These are phyloP conservation scores for Penicillium sp. DNA, from an alignment of 2,329 filamentous ascomycete species.

Conservation along the genomic window DNA sequence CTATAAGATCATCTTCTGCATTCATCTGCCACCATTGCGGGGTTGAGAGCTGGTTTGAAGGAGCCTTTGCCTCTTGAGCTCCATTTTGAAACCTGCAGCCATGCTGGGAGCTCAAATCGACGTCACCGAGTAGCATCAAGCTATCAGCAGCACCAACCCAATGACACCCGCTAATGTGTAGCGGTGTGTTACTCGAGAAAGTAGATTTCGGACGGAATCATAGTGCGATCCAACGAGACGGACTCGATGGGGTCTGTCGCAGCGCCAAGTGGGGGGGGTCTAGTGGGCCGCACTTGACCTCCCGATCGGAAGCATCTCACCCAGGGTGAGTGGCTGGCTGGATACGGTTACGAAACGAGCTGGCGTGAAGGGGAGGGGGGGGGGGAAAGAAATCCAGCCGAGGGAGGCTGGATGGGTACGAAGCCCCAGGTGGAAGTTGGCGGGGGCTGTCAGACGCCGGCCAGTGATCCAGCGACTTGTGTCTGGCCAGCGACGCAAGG, in stretches of 20 bases:
- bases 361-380: not conserved
- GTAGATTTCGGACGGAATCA: constrained; percentile 18
- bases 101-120: not conserved
- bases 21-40: not conserved
- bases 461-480: not conserved
- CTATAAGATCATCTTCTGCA: not conserved
- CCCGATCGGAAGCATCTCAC: constrained; percentile 3
- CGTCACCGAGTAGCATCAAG: not conserved
- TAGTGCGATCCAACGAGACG: constrained; percentile 22
- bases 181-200: constrained; percentile 25
- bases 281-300: constrained; percentile 4
- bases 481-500: constrained; percentile 12
- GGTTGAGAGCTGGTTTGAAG: not conserved
- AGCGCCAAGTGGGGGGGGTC: constrained; percentile 17
- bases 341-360: constrained; percentile 17
- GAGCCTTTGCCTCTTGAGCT: not conserved
- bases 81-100: not conserved
- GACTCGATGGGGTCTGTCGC: constrained; percentile 4
- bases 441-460: constrained; percentile 3
- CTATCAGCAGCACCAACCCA: not conserved
- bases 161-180: constrained; percentile 6
- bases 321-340: constrained; percentile 16
- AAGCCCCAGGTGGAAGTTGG: not conserved
- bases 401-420: not conserved
- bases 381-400: not conserved